Evolutionary conservation across 2,329 filamentous ascomycete genomes (phyloP).

Genomic region (Salinomyces thailandicus): DNA sequence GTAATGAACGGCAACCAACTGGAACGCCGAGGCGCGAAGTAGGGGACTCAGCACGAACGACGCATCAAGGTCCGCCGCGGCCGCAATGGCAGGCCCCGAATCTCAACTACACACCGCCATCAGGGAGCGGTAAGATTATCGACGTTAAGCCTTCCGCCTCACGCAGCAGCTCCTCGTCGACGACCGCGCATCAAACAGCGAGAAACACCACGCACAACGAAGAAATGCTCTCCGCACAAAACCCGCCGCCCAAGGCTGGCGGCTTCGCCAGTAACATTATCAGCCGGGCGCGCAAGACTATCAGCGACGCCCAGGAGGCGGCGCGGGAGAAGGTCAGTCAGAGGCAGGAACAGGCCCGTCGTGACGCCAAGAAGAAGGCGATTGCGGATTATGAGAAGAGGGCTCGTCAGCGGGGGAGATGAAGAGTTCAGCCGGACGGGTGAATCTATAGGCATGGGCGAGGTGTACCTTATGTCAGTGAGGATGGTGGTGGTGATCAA

Average conservation of each 20-base stretch:
- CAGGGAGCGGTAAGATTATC: neutral
- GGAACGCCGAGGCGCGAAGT: neutral
- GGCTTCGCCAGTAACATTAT: constrained; percentile 7
- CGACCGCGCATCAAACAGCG: neutral
- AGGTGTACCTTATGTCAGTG: neutral
- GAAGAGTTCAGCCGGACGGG: neutral
- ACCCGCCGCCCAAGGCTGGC: neutral
- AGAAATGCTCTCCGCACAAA: neutral
- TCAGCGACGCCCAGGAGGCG: neutral
- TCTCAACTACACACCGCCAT: neutral
- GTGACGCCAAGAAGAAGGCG: constrained; percentile 13
- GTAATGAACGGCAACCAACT: neutral
- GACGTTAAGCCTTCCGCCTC: constrained; percentile 1
- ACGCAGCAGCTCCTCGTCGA: neutral
- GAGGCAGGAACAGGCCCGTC: neutral
- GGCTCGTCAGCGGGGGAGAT: constrained; percentile 2
- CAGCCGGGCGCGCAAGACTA: neutral
- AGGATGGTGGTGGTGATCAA: neutral
- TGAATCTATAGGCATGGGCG: too few species aligned
- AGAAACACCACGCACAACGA: neutral
- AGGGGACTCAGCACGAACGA: constrained; percentile 8
- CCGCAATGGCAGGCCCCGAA: constrained; percentile 6
- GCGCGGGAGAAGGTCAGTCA: constrained; percentile 3
- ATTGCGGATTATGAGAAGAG: constrained; percentile 21
- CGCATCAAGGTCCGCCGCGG: constrained; percentile 12